Evolutionary conservation across 208 protist species (phyloP).

Genomic region (Trypanosoma grayi): DNA sequence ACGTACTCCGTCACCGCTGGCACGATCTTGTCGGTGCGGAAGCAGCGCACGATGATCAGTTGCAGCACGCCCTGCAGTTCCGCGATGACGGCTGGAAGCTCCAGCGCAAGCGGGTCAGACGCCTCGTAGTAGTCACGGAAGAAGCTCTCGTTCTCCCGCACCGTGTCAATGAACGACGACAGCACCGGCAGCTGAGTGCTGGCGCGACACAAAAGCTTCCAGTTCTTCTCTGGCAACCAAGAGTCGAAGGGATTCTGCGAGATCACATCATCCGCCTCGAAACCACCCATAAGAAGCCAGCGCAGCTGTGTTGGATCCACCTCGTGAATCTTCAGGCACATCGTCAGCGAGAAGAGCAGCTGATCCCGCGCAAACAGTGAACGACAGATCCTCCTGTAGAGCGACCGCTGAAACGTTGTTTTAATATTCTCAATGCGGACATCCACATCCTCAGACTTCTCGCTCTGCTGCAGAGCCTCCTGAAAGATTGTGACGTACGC

Average conservation of each 20-base stretch:
- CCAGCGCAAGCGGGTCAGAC: conserved; percentile 67
- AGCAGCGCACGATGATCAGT: conserved; percentile 90
- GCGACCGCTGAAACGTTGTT: conserved; percentile 78
- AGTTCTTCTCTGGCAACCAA: conserved; percentile 91
- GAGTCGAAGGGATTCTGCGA: conserved; percentile 43
- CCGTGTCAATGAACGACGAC: conserved; percentile 5
- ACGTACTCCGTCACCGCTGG: conserved; percentile 94
- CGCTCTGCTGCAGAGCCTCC: conserved; percentile 82
- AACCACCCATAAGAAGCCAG: conserved; percentile 91
- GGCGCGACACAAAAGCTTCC: conserved; percentile 81
- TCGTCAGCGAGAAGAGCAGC: conserved; percentile 94
- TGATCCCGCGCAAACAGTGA: conserved; percentile 94
- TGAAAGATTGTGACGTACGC: conserved; percentile 97
- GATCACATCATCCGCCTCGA: conserved; percentile 50
- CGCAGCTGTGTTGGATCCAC: conserved; percentile 85
- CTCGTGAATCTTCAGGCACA: conserved; percentile 92
- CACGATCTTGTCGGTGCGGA: conserved; percentile 96
- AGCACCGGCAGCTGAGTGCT: conserved; percentile 53
- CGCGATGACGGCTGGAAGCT: conserved; percentile 59
- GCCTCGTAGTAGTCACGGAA: conserved; percentile 83
- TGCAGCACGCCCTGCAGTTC: conserved; percentile 78
- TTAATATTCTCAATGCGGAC: conserved; percentile 81
- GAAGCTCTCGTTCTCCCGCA: conserved; percentile 71
- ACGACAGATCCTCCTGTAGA: conserved; percentile 89
- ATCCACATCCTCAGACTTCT: conserved; percentile 72